A percentile compares a stretch with the other conserved stretches of the same genome.
phyloP scores from a whole-genome alignment of 73 alveolate species.

The Paramecium octaurelia region DNA sequence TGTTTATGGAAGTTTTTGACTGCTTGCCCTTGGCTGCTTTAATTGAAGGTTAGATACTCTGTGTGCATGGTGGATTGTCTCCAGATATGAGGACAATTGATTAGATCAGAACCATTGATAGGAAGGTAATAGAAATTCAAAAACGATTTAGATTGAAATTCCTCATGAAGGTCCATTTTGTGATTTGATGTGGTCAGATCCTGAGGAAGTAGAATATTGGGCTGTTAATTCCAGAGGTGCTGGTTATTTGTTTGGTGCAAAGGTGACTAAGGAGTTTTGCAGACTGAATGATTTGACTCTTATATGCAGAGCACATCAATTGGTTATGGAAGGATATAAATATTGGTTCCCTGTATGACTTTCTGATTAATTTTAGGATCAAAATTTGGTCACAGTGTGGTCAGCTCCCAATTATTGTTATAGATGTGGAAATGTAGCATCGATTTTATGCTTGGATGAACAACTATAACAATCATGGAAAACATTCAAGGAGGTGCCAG shows the following conservation, averaged over 20 bases:
- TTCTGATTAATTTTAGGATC: conserved; percentile 66
- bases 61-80: conserved; percentile 97
- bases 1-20: conserved; percentile 79
- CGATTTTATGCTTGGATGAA: conserved; percentile 79
- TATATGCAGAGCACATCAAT: conserved; percentile 85
- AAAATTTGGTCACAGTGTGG: conserved; percentile 94
- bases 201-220: conserved; percentile 88
- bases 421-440: conserved; percentile 95
- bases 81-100: conserved; percentile 87
- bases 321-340: conserved; percentile 83
- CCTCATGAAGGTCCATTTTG: conserved; percentile 90
- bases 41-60: conserved; percentile 83
- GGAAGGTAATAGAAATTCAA: conserved; percentile 53
- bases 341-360: conserved; percentile 80
- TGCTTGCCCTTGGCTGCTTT: conserved; percentile 78
- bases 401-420: conserved; percentile 96
- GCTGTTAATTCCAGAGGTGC: conserved; percentile 71
- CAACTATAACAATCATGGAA: conserved; percentile 76
- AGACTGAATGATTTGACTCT: conserved; percentile 76
- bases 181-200: conserved; percentile 93
- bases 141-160: conserved; percentile 62
- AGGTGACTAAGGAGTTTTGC: conserved; percentile 79
- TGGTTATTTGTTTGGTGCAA: conserved; percentile 66
- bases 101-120: conserved; percentile 78
- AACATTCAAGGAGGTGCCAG: conserved; percentile 68